Evolutionary conservation across 2,329 filamentous ascomycete genomes (phyloP), one percentile per base, ranked within the genome.

Genomic region (Aspergillus quadrilineatus): DNA sequence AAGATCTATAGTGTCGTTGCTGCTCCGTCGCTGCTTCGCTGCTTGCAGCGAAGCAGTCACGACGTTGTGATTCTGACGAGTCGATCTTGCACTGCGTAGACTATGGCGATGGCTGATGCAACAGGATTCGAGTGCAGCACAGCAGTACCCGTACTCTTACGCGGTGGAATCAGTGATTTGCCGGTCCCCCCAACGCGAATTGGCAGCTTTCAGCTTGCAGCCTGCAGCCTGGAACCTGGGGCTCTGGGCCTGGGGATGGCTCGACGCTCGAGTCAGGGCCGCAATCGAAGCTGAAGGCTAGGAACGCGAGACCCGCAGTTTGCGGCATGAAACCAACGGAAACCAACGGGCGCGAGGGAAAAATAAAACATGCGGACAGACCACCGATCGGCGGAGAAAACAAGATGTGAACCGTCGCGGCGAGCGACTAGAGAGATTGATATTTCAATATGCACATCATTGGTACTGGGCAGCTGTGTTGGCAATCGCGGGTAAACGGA

Each of bases 301-400:
- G 14, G 34, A 34, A 3, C 34, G 14, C 22, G 36, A 63, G 65
- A 55, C 48, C 60, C 48, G 36, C 48, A 50, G 48, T 50, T 50
- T 37, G 34, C 34, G 34, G 34, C 34, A 14, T 37, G 34, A 37
- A 37, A 37, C 34, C 34, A 39, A 10, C 47, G 32, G 34, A 36
- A 36, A 36, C 34, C 34, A 41, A 12, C 47, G 32, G 47, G 26
- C 14, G 36, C 9, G 34, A 37, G 26, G 22, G 22, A 17, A 22
- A 22, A 22, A 22, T 22, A 22, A 50, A 50, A 50, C 17, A 17
- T 2, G 48, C 60, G 57, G 62, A 63, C 56, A 52, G 51, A 55
- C 60, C 45, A 48, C 48, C 55, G 65, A 67, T 63, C 63, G 63
- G 53, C 64, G 57, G 48, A 46, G 9, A 10, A 42, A 49, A 42